Evolutionary conservation across 441 rosid genomes (phyloP).

Genomic region (Gossypium gossypioides): DNA sequence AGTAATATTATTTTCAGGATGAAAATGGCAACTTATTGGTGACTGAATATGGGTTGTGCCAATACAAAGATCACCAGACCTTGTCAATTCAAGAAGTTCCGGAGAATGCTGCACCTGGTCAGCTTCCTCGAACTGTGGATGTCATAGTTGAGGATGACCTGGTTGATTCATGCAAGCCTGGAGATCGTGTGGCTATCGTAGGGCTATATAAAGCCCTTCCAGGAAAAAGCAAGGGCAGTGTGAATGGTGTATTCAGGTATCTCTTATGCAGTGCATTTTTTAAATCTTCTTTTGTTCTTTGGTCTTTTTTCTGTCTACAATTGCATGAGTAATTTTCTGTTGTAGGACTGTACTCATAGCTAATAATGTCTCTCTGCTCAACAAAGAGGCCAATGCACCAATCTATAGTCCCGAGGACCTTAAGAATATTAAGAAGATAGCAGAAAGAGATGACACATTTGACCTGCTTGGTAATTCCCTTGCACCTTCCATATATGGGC

Average conservation of each 20-base stretch:
- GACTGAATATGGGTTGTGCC: slow-evolving; percentile 88
- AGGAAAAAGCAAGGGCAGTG: slow-evolving; percentile 89
- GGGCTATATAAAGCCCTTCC: slow-evolving; percentile 93
- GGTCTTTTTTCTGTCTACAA: slow-evolving; percentile 8
- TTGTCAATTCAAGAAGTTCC: slow-evolving; percentile 96
- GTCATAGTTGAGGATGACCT: slow-evolving; percentile 88
- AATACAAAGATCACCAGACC: slow-evolving; percentile 94
- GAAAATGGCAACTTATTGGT: slow-evolving; percentile 79
- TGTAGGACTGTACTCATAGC: slow-evolving; percentile 88
- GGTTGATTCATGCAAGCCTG: slow-evolving; percentile 90
- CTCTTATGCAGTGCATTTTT: not conserved
- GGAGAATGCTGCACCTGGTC: slow-evolving; percentile 98
- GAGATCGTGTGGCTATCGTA: slow-evolving; percentile 86
- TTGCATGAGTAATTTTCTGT: slow-evolving; percentile 16
- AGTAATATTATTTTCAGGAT: slow-evolving; percentile 47
- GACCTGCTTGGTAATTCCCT: slow-evolving; percentile 83
- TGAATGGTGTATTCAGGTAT: slow-evolving; percentile 94
- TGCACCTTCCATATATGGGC: slow-evolving; percentile 94
- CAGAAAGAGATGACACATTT: slow-evolving; percentile 76
- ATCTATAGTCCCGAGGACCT: slow-evolving; percentile 68
- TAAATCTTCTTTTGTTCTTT: not conserved
- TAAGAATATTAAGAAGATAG: slow-evolving; percentile 74
- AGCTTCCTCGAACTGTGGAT: slow-evolving; percentile 94
- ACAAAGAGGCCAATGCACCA: slow-evolving; percentile 95
- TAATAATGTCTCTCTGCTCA: slow-evolving; percentile 76